Conservation (phyloP, 2,329 filamentous ascomycete genomes). For the Penicillium sclerotigenum region DNA sequence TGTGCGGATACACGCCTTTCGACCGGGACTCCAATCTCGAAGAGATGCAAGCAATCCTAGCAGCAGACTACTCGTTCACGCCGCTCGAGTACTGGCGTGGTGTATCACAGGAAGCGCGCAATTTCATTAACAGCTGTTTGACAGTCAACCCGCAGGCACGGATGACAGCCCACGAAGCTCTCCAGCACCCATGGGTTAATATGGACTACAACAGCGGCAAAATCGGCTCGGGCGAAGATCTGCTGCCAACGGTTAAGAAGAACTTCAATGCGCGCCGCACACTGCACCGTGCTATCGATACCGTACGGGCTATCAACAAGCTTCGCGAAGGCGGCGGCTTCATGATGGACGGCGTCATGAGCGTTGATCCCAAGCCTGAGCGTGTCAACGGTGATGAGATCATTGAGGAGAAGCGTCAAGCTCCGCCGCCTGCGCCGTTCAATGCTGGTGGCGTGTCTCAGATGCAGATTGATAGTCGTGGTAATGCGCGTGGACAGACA, state of each 20-base stretch:
- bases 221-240: slow-evolving; percentile 49
- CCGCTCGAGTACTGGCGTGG: slow-evolving; percentile 95
- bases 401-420: slow-evolving; percentile 34
- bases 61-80: slow-evolving; percentile 93
- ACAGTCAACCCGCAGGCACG: slow-evolving; percentile 83
- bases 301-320: slow-evolving; percentile 66
- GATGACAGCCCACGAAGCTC: slow-evolving; percentile 82
- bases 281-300: slow-evolving; percentile 65
- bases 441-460: slow-evolving; percentile 4
- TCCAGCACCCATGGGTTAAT: slow-evolving; percentile 64
- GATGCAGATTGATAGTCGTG: slow-evolving; percentile 58
- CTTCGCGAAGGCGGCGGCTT: slow-evolving; percentile 59
- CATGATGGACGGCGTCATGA: slow-evolving; percentile 62
- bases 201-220: slow-evolving; percentile 49
- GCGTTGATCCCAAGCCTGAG: slow-evolving; percentile 53
- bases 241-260: slow-evolving; percentile 65
- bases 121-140: slow-evolving; percentile 88
- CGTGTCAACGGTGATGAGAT: slow-evolving; percentile 45
- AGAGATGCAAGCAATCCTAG: slow-evolving; percentile 98
- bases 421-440: slow-evolving; percentile 11
- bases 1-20: slow-evolving; percentile 97
- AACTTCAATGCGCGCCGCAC: slow-evolving; percentile 66
- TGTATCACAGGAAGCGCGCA: slow-evolving; percentile 78
- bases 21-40: slow-evolving; percentile 96
- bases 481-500: slow-evolving; percentile 60